phyloP scores from a whole-genome alignment of 176 grass and related monocot species.

The Puccinellia tenuiflora region DNA sequence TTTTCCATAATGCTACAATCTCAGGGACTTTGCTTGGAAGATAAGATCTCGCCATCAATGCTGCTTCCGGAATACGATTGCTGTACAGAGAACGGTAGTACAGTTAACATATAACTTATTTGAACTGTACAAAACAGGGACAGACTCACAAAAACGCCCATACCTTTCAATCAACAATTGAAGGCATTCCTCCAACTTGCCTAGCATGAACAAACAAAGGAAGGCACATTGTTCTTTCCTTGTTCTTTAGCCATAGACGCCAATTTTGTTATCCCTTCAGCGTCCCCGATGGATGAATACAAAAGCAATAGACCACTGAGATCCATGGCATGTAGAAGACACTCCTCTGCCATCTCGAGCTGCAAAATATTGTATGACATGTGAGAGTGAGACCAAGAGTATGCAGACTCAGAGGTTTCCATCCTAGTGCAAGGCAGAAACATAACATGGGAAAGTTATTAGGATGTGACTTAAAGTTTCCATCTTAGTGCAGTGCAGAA shows the following conservation, averaged over 20 bases:
- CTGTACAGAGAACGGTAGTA: slow-evolving; percentile 30
- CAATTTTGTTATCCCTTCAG: slow-evolving; percentile 80
- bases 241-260: slow-evolving; percentile 77
- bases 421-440: not conserved
- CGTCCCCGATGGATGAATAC: slow-evolving; percentile 90
- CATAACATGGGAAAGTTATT: not conserved
- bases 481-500: not conserved
- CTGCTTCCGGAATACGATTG: slow-evolving; percentile 95
- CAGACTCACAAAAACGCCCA: not conserved
- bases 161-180: slow-evolving; percentile 92
- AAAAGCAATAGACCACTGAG: slow-evolving; percentile 90
- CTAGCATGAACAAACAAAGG: slow-evolving; percentile 95
- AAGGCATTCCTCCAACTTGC: slow-evolving; percentile 95
- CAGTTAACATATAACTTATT: not conserved
- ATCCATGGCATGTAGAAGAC: slow-evolving; percentile 76
- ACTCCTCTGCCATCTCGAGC: slow-evolving; percentile 97
- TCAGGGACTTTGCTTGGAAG: slow-evolving; percentile 95
- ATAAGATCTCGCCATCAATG: slow-evolving; percentile 96
- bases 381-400: slow-evolving; percentile 2
- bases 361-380: slow-evolving; percentile 34
- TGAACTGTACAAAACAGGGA: slow-evolving; percentile 12
- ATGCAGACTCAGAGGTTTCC: not conserved
- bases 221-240: slow-evolving; percentile 96
- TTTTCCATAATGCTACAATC: slow-evolving; percentile 85
- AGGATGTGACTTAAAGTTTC: not conserved